A percentile compares a stretch with the other conserved stretches of the same genome.
These are phyloP conservation scores for Citrus hindsii DNA, from an alignment of 345 rosid species.

Conservation along the genomic window DNA sequence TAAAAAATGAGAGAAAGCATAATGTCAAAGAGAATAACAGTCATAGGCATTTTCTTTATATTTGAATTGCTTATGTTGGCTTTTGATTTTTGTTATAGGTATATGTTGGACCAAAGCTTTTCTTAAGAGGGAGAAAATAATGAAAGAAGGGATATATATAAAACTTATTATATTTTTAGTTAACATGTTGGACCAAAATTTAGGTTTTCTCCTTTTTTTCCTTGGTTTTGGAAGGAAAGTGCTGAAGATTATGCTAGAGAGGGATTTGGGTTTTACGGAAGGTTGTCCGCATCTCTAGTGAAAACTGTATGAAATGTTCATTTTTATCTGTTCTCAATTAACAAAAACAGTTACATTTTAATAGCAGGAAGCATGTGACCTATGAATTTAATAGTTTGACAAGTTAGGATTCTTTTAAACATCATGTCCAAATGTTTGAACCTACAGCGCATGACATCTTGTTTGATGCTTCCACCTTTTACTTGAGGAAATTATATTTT, in stretches of 20 bases:
- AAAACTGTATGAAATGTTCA: neutral
- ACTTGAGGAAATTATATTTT: neutral
- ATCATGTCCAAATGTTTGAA: neutral
- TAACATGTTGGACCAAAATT: neutral
- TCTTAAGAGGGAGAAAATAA: neutral
- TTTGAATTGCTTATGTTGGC: neutral
- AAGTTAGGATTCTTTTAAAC: neutral
- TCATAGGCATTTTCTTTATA: neutral
- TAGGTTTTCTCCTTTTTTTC: neutral
- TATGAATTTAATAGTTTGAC: neutral
- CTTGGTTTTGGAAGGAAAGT: neutral
- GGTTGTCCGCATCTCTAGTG: neutral
- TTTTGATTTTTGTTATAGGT: neutral
- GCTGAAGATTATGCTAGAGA: neutral
- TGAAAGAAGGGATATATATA: neutral
- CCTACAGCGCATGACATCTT: neutral
- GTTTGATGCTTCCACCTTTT: neutral
- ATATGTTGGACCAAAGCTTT: neutral
- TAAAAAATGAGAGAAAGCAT: neutral
- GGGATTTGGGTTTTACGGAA: neutral
- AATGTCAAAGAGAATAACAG: neutral
- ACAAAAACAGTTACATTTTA: neutral
- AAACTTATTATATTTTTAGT: neutral
- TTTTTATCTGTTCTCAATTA: neutral
- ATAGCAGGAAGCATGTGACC: neutral